Conservation (phyloP, 805 yeast genomes). For the Torulaspora maleeae region DNA sequence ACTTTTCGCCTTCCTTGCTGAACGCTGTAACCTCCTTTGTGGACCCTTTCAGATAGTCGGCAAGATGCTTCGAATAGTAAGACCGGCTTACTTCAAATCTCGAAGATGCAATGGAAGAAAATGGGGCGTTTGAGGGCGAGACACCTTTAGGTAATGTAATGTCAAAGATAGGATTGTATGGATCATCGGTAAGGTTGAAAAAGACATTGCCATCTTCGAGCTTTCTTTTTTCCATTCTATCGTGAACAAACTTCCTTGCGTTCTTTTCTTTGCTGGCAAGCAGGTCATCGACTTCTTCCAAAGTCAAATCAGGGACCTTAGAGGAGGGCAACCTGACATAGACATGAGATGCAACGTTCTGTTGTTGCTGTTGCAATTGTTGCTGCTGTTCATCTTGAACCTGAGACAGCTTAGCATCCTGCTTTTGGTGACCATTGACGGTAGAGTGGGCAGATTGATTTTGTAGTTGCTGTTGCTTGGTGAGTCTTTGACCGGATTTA, state of each 20-base stretch:
- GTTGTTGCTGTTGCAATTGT: slow-evolving; percentile 18
- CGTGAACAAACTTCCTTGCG: slow-evolving; percentile 78
- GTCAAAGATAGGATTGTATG: slow-evolving; percentile 74
- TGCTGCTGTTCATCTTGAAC: slow-evolving; percentile 10
- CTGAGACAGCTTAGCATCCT: slow-evolving; percentile 3
- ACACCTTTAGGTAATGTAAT: slow-evolving; percentile 51
- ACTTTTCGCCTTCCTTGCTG: slow-evolving; percentile 32
- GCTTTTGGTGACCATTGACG: slow-evolving; percentile 6
- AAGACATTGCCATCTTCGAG: slow-evolving; percentile 64
- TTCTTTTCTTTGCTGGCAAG: slow-evolving; percentile 70
- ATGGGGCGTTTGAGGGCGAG: slow-evolving; percentile 66
- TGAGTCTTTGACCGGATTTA: slow-evolving; percentile 22
- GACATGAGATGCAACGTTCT: slow-evolving; percentile 48
- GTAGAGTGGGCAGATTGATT: slow-evolving; percentile 11
- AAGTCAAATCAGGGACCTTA: slow-evolving; percentile 87
- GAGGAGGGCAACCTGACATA: slow-evolving; percentile 86
- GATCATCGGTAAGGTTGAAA: slow-evolving; percentile 83
- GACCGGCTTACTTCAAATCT: slow-evolving; percentile 61
- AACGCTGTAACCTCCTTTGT: slow-evolving; percentile 23
- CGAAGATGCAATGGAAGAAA: slow-evolving; percentile 70
- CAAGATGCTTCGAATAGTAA: slow-evolving; percentile 40
- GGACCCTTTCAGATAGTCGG: slow-evolving; percentile 30
- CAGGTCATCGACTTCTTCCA: slow-evolving; percentile 74
- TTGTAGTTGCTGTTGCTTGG: slow-evolving; percentile 25
- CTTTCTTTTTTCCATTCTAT: slow-evolving; percentile 68